These are phyloP conservation scores for Metschnikowia matae DNA, from an alignment of 805 yeast species.

Conservation along the genomic window DNA sequence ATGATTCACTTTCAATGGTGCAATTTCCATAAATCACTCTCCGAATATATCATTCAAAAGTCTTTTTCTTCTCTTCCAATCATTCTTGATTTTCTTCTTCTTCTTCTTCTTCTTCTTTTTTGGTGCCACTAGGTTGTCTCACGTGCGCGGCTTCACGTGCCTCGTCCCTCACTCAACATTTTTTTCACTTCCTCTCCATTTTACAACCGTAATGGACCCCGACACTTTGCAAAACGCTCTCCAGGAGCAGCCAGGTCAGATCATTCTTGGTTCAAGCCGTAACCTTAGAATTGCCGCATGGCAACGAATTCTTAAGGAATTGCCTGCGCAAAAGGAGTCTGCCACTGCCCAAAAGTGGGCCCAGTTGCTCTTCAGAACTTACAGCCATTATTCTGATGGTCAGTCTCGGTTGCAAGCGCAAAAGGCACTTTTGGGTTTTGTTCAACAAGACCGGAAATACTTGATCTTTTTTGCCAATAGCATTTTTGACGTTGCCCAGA, in stretches of 20 bases:
- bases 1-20: too few species aligned
- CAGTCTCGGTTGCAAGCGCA: conserved; percentile 43
- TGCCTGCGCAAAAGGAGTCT: conserved; percentile 11
- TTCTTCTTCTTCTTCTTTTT: too few species aligned
- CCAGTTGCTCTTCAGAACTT: conserved; percentile 42
- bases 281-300: conserved; percentile 34
- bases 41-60: too few species aligned
- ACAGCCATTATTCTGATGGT: conserved; percentile 47
- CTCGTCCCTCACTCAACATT: neutral
- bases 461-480: conserved; percentile 36
- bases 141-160: neutral
- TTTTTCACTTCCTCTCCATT: conserved; percentile 2
- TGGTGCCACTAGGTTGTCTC: too few species aligned
- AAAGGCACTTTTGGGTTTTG: conserved; percentile 35
- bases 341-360: conserved; percentile 21
- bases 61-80: neutral
- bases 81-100: neutral
- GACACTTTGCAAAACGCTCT: conserved; percentile 8
- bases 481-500: conserved; percentile 27
- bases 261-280: conserved; percentile 33
- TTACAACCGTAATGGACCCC: neutral
- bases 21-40: too few species aligned
- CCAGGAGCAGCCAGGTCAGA: conserved; percentile 19
- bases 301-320: conserved; percentile 23
- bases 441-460: conserved; percentile 29